Percentiles rank a stretch among this genome's conserved stretches.
Conservation (phyloP, 768 basidiomycete genomes). For the Amanita molliuscula region DNA sequence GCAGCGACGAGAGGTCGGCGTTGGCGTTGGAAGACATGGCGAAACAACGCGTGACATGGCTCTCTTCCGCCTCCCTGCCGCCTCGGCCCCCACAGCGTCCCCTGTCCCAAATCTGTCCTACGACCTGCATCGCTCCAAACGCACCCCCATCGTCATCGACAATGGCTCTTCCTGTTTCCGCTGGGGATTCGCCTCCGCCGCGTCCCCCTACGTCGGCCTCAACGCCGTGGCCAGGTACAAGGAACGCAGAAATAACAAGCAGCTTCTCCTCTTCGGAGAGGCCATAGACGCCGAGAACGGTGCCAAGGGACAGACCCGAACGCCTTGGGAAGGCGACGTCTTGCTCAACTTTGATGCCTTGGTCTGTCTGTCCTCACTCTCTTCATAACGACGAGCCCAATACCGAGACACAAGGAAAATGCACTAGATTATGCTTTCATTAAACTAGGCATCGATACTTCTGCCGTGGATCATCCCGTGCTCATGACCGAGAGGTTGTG, state of each 20-base stretch:
- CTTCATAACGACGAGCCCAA: neutral
- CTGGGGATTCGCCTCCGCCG: slow-evolving; percentile 69
- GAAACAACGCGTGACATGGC: neutral
- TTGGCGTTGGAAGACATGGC: slow-evolving; percentile 13
- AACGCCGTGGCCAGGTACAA: slow-evolving; percentile 83
- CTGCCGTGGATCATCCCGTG: slow-evolving; percentile 75
- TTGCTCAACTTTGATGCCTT: slow-evolving; percentile 86
- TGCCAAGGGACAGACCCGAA: slow-evolving; percentile 65
- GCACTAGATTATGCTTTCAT: slow-evolving; percentile 89
- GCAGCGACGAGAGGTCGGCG: slow-evolving; percentile 57
- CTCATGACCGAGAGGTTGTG: slow-evolving; percentile 90
- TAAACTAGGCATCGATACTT: slow-evolving; percentile 71
- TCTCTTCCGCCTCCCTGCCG: slow-evolving; percentile 2
- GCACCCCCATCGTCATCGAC: slow-evolving; percentile 75
- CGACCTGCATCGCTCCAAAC: slow-evolving; percentile 32
- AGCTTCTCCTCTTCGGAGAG: slow-evolving; percentile 80
- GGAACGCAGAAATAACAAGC: slow-evolving; percentile 77
- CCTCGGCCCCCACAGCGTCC: neutral
- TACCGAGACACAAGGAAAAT: slow-evolving; percentile 61
- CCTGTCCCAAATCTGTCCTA: slow-evolving; percentile 27
- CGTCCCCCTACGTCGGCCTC: slow-evolving; percentile 44
- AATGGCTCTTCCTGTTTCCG: slow-evolving; percentile 78
- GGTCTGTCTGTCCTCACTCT: slow-evolving; percentile 32
- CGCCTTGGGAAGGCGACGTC: slow-evolving; percentile 92
- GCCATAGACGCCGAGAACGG: slow-evolving; percentile 82